phyloP scores from a whole-genome alignment of 768 basidiomycete species.

The Lactarius deliciosus region DNA sequence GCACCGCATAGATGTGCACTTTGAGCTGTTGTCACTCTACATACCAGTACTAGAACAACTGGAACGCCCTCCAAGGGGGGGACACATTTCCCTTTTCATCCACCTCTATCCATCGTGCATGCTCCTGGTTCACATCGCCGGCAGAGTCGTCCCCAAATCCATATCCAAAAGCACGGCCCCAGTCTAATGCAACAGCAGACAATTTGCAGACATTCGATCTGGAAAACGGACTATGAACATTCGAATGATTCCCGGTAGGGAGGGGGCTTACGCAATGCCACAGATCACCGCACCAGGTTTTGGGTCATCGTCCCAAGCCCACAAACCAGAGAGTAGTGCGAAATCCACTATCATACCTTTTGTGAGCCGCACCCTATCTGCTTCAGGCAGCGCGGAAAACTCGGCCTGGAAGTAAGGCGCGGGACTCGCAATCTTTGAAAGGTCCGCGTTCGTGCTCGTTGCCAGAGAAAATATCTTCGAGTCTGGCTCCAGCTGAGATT shows the following conservation, averaged over 20 bases:
- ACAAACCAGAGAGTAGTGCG: slow-evolving; percentile 62
- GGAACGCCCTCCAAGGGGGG: slow-evolving; percentile 60
- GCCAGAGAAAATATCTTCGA: slow-evolving; percentile 48
- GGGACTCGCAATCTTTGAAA: slow-evolving; percentile 51
- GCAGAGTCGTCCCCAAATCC: slow-evolving; percentile 38
- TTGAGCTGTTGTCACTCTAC: background rate
- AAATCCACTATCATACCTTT: slow-evolving; percentile 68
- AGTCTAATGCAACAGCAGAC: slow-evolving; percentile 60
- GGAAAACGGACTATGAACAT: slow-evolving; percentile 1
- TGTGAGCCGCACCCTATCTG: slow-evolving; percentile 50
- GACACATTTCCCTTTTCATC: slow-evolving; percentile 54
- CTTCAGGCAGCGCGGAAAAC: slow-evolving; percentile 44
- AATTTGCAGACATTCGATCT: slow-evolving; percentile 64
- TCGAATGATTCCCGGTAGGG: slow-evolving; percentile 7
- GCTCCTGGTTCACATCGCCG: slow-evolving; percentile 47
- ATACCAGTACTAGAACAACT: slow-evolving; percentile 41
- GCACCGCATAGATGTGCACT: background rate
- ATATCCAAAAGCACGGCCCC: slow-evolving; percentile 60
- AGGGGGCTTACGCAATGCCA: slow-evolving; percentile 49
- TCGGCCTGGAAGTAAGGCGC: slow-evolving; percentile 54
- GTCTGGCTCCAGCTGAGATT: slow-evolving; percentile 38
- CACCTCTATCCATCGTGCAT: slow-evolving; percentile 63
- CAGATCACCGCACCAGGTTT: slow-evolving; percentile 56
- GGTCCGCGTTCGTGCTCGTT: slow-evolving; percentile 41
- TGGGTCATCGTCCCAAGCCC: slow-evolving; percentile 47